Evolutionary conservation across 2,329 filamentous ascomycete species (phyloP), one percentile per base, ranked within the genome.

Genomic region (Tolypocladium sp.): DNA sequence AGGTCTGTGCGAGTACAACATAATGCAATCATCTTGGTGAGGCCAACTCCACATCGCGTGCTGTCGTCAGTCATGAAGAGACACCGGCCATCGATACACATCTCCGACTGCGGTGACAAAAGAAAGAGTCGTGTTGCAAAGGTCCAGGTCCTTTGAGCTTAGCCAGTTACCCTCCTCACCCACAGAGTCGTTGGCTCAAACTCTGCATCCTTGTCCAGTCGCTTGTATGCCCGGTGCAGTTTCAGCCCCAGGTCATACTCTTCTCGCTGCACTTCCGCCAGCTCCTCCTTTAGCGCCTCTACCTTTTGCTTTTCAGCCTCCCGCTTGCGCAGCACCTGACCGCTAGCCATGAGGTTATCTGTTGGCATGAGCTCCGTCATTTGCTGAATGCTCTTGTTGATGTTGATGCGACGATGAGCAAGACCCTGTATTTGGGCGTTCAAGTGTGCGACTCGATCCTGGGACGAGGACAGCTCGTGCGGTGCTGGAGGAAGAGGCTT

Each of bases 171-270:
- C 63, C 91, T 81, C 67, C 87, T 82, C 56, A 95, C 88, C 91
- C 91, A 95, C 12, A 95, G 74, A 37, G 83, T 83, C 0, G 86
- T 87, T 13, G 83, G 84, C 67, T 90, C 86, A 66, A 79, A 88
- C 40, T 80, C 78, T 2, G 80, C 80, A 57, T 88, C 82, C 63
- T 87, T 82, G 66, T 92, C 89, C 65, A 86, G 80, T 55, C 90
- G 82, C 76, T 91, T 92, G 74, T 89, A 88, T 12, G 88, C 87
- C 27, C 88, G 78, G 69, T 90, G 84, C 58, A 94, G 77, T 71
- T 86, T 87, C 66, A 94, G 74, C 1, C 90, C 90, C 49, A 92
- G 74, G 59, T 94, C 89, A 68, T 93, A 88, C 72, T 92, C 88
- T 71, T 93, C 86, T 63, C 85, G 81, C 71, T 85, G 82, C 33